Evolutionary conservation across 106 monocot genomes (phyloP), one percentile per base, ranked within the genome.

Genomic region (Apostasia ramifera): DNA sequence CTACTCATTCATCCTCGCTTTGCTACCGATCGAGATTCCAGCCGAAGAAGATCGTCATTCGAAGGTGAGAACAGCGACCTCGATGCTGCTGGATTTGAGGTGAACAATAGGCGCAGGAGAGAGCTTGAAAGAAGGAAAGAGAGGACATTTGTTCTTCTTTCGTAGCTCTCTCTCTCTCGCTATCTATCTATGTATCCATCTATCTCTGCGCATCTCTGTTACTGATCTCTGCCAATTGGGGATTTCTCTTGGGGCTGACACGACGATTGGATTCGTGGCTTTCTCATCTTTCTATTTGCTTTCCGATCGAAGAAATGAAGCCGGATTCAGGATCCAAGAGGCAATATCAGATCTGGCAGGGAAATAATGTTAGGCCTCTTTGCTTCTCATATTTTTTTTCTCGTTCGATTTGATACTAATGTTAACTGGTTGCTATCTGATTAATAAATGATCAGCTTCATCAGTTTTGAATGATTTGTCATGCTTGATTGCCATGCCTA

Each of bases 331-430:
- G 56, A 47, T 57, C 74, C 53, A 82, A 45, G 71, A 76, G 84
- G 72, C 72, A 80, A 1, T 87, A 91, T 75, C 79, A 82, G 78
- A 81, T 76, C 40, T 91, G 91, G 91, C 80, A 80, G 51, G 84
- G 91, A 71, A 85, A 80, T 80, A 91, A 91, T 74, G 91, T 91
- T 80, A 74, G 79, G 38, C 1, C 44, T 44, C 11, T 44, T 71
- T 57, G 2, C 46, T 38, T 43, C 3, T n/a, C 0, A 7, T 53
- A 8, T 72, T 41, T 44, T 12, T 44, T 0, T 62, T 62, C n/a
- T 9, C 2, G 1, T 65, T 39, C 11, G 26, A 41, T 75, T 59
- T 68, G 44, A 39, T 60, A 37, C 38, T 60, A n/a, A n/a, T 26
- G 26, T 26, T 26, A 26, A 26, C 26, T 26, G 26, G 26, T 26